Base-by-base conservation (phyloP, 2,329 filamentous ascomycete species). In the Cladophialophora psammophila region DNA sequence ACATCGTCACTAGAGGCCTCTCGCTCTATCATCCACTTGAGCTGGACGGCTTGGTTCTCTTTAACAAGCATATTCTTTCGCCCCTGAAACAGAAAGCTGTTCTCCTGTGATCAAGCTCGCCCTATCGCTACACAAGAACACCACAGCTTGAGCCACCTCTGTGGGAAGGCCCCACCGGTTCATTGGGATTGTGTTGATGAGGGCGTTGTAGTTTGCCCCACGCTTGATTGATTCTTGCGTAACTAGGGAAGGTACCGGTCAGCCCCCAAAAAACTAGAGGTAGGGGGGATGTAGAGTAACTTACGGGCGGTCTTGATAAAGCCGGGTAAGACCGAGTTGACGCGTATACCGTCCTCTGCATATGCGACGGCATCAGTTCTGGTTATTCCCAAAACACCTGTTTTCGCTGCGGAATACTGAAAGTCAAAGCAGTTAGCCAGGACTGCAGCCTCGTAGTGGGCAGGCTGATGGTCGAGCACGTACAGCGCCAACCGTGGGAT, bases 291-390 rank as follows among this genome's bases (percentile, higher is more conserved):
- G 26, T 3, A 26, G 26, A 26, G 26, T 2, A 26, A 26, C 26
- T 26, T 26, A 26, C 26, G 26, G 26, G 26, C 26, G 26, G 79
- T 81, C 45, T 76, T 72, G 0, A 80, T 82, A 74, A 81, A 79
- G 78, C 80, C 82, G 0, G 81, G 80, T 63, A 79, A 81, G 45
- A 83, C 74, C 0, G 79, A 78, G 63, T 82, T 83, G 53, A 81
- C 78, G 10, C 81, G 75, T 48, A 82, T 76, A 40, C 77, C 75
- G 57, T 79, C 72, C 3, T 78, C 72, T 0, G 82, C 83, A 75
- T 88, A 88, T 0, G 80, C 79, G 57, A 82, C 80, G 1, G 83
- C 86, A 69, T 88, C 86, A 1, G 81, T 81, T 72, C 80, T 83
- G 8, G 84, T 87, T 54, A 89, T 76, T 71, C 68, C 68, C 38